Evolutionary conservation across 2,329 filamentous ascomycete species (phyloP).

Genomic region (Cercospora citrullina): DNA sequence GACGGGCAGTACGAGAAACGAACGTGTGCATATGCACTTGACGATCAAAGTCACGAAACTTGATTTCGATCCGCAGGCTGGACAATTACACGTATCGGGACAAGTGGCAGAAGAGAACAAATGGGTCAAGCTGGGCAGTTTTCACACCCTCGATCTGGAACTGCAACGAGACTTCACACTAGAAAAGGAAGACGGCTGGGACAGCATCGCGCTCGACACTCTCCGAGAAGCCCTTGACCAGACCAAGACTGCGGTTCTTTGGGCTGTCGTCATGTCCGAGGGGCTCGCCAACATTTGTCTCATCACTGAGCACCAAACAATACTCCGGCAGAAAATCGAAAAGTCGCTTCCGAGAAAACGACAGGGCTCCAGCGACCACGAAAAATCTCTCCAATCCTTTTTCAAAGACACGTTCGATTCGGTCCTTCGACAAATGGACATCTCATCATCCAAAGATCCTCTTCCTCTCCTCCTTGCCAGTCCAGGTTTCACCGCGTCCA

Average conservation of each 20-base stretch:
- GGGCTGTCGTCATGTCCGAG: constrained; percentile 93
- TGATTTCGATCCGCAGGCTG: constrained; percentile 69
- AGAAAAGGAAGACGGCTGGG: constrained; percentile 83
- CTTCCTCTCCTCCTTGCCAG: constrained; percentile 81
- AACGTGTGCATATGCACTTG: constrained; percentile 63
- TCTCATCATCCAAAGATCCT: constrained; percentile 52
- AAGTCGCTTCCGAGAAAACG: constrained; percentile 67
- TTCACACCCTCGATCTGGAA: constrained; percentile 79
- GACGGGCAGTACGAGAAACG: constrained; percentile 62
- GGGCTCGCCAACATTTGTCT: constrained; percentile 79
- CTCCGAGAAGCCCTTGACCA: constrained; percentile 77
- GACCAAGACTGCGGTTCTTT: constrained; percentile 76
- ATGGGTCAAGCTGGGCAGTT: constrained; percentile 65
- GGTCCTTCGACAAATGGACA: constrained; percentile 75
- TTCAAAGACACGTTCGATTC: constrained; percentile 75
- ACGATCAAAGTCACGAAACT: constrained; percentile 65
- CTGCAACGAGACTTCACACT: constrained; percentile 84
- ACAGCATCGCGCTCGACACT: constrained; percentile 78
- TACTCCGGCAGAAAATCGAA: constrained; percentile 70
- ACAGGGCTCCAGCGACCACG: constrained; percentile 61
- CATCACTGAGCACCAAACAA: constrained; percentile 76
- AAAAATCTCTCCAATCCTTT: constrained; percentile 63
- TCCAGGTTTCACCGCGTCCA: constrained; percentile 80
- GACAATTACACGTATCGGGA: constrained; percentile 68
- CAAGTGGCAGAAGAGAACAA: constrained; percentile 66